Percentiles rank a stretch among this genome's conserved stretches.
phyloP scores from a whole-genome alignment of 2,329 filamentous ascomycete genomes.

The Teratosphaeria zuluensis region DNA sequence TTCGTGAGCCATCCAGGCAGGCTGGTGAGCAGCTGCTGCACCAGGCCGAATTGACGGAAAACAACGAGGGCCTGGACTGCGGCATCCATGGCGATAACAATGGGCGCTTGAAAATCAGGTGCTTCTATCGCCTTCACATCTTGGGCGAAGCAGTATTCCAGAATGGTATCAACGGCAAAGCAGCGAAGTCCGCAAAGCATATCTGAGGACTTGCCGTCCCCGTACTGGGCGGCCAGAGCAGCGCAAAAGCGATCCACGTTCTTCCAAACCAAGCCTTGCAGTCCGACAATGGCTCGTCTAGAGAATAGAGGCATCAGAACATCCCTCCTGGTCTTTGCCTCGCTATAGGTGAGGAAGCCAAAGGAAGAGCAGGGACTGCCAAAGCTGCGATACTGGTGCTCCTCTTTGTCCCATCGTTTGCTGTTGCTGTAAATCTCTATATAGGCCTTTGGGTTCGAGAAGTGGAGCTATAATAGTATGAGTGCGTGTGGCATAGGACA shows the following conservation, averaged over 20 bases:
- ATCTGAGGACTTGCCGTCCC: neutral
- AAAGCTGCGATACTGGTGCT: slow-evolving; percentile 30
- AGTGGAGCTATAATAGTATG: slow-evolving; percentile 28
- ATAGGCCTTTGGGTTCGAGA: slow-evolving; percentile 33
- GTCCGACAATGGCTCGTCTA: neutral
- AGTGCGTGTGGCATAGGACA: neutral
- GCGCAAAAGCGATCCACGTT: slow-evolving; percentile 16
- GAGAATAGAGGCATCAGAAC: neutral
- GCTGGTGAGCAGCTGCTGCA: neutral
- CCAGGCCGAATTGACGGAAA: neutral
- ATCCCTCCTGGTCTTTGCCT: slow-evolving; percentile 5
- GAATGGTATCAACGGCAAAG: neutral
- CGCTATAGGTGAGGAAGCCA: slow-evolving; percentile 30
- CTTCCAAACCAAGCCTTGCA: slow-evolving; percentile 24
- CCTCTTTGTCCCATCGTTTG: slow-evolving; percentile 36
- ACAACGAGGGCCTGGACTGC: neutral
- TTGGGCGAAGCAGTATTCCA: neutral
- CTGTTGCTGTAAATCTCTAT: slow-evolving; percentile 35
- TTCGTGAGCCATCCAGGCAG: neutral
- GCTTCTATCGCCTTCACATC: neutral
- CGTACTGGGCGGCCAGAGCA: neutral
- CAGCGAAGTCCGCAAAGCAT: neutral
- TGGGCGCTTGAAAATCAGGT: neutral
- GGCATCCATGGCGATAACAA: neutral
- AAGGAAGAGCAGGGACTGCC: slow-evolving; percentile 35